Evolutionary conservation across 306 rosid genomes (phyloP).

Genomic region (Pterocarpus santalinus): DNA sequence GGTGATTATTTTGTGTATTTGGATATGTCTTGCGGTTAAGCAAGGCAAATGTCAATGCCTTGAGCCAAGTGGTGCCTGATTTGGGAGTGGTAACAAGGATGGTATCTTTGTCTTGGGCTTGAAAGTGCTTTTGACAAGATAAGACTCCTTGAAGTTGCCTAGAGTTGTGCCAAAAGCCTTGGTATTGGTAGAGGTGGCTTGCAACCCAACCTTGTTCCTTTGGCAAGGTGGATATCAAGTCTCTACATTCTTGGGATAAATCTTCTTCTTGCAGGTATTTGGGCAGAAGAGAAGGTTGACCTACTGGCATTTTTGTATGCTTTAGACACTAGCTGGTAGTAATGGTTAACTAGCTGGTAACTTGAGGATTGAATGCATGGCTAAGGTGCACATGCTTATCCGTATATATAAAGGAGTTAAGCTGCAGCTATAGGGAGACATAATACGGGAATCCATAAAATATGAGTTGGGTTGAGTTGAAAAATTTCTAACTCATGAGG

Average conservation of each 20-base stretch:
- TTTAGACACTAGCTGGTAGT: not conserved
- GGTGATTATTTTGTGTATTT: not conserved
- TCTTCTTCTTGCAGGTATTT: not conserved
- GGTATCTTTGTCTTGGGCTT: not conserved
- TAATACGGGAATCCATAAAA: too few species aligned
- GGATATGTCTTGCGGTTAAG: not conserved
- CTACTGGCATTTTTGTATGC: not conserved
- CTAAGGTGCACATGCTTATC: too few species aligned
- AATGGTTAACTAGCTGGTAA: not conserved
- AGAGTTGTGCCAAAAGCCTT: not conserved
- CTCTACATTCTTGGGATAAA: not conserved
- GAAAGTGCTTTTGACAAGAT: not conserved
- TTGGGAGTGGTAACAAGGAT: not conserved
- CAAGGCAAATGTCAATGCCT: not conserved
- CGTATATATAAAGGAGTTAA: too few species aligned
- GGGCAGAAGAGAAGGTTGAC: not conserved
- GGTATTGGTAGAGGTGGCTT: not conserved
- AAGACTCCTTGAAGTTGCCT: not conserved
- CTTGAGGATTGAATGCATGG: too few species aligned
- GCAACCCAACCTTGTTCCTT: not conserved
- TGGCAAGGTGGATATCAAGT: not conserved
- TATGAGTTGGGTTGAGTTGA: too few species aligned
- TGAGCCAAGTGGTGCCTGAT: conserved; percentile 1
- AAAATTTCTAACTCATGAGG: too few species aligned
- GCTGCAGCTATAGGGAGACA: too few species aligned